phyloP scores from a whole-genome alignment of 192 early-diverging fungal species.

The Kickxella alabastrina region DNA sequence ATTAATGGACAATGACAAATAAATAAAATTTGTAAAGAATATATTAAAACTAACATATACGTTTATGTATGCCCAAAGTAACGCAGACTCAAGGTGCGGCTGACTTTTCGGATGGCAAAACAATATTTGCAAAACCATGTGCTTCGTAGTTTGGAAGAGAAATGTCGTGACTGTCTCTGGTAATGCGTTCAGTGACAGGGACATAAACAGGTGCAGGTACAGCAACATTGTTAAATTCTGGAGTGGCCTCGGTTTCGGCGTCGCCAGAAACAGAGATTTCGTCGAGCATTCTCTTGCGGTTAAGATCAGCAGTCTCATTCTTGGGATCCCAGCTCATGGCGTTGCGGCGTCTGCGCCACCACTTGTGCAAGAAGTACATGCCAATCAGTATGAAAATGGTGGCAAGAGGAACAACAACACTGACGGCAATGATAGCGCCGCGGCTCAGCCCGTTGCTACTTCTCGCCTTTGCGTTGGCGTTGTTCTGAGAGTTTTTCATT shows the following conservation, averaged over 20 bases:
- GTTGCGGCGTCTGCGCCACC: slow-evolving; percentile 33
- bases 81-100: too few relatives aligned
- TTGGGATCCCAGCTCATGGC: slow-evolving; percentile 39
- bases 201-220: neutral
- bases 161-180: neutral
- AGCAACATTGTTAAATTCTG: neutral
- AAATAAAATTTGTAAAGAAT: neutral
- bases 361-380: slow-evolving; percentile 40
- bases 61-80: too few relatives aligned
- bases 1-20: too few relatives aligned
- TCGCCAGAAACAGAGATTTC: neutral
- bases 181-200: neutral
- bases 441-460: slow-evolving; percentile 22
- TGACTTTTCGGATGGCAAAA: neutral
- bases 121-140: neutral
- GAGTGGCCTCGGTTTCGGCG: neutral
- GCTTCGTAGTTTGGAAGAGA: neutral
- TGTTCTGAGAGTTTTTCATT: neutral
- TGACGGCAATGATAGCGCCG: slow-evolving; percentile 27
- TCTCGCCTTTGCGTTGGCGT: too few relatives aligned
- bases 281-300: slow-evolving; percentile 37
- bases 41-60: neutral
- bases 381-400: slow-evolving; percentile 28
- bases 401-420: slow-evolving; percentile 22
- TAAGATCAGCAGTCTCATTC: slow-evolving; percentile 30